These are phyloP conservation scores for Lactarius trivialis DNA, from an alignment of 768 basidiomycete genomes.

Conservation along the genomic window DNA sequence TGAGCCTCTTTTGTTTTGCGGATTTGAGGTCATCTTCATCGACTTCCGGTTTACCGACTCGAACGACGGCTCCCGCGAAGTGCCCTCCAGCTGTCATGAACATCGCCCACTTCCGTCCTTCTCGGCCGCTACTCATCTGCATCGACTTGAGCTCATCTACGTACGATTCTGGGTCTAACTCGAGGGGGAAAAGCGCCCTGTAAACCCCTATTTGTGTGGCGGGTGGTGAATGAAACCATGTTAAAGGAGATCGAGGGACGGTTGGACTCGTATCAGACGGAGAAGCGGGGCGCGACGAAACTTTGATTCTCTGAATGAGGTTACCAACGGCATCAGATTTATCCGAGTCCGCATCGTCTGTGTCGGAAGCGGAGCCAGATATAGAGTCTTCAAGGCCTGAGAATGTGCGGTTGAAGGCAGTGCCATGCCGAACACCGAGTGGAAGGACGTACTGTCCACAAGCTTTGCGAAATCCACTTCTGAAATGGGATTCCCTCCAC, in stretches of 20 bases:
- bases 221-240: slow-evolving; percentile 88
- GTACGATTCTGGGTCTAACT: slow-evolving; percentile 39
- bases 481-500: slow-evolving; percentile 53
- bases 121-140: slow-evolving; percentile 43
- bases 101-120: slow-evolving; percentile 81
- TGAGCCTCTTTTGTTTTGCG: slow-evolving; percentile 37
- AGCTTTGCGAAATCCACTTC: slow-evolving; percentile 71
- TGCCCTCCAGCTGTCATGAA: slow-evolving; percentile 98
- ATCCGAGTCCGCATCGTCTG: slow-evolving; percentile 45
- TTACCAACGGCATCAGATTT: slow-evolving; percentile 62
- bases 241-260: slow-evolving; percentile 57
- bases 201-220: slow-evolving; percentile 90
- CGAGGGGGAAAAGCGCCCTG: slow-evolving; percentile 59
- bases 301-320: slow-evolving; percentile 58
- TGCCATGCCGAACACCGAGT: background rate
- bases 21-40: slow-evolving; percentile 34
- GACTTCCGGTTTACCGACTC: slow-evolving; percentile 48
- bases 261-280: slow-evolving; percentile 36
- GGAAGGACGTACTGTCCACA: slow-evolving; percentile 61
- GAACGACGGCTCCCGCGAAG: slow-evolving; percentile 87
- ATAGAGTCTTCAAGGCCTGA: slow-evolving; percentile 79
- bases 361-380: slow-evolving; percentile 84
- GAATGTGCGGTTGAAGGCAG: background rate
- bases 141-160: slow-evolving; percentile 57
- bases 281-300: slow-evolving; percentile 40